Evolutionary conservation across 2,329 filamentous ascomycete genomes (phyloP).

Genomic region (Furcasterigmium furcatum): DNA sequence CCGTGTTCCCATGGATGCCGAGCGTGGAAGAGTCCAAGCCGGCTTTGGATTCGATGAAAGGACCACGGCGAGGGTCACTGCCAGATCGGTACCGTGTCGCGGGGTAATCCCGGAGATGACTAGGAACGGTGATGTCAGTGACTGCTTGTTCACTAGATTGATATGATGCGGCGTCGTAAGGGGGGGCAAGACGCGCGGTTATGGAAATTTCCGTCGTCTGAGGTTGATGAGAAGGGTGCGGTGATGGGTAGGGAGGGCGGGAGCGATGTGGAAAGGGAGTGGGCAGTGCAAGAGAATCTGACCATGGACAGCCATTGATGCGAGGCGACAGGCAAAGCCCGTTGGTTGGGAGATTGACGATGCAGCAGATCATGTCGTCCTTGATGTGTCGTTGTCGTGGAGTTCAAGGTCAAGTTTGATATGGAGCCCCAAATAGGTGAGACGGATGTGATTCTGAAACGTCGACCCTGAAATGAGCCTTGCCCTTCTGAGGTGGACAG

Average conservation of each 20-base stretch:
- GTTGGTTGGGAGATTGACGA: not conserved
- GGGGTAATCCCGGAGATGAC: not conserved
- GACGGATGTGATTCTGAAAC: not conserved
- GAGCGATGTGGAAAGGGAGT: constrained; percentile 2
- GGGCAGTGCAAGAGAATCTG: too few species aligned
- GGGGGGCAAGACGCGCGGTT: constrained; percentile 3
- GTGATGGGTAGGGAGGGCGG: constrained; percentile 3
- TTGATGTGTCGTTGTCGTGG: not conserved
- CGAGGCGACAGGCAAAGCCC: too few species aligned
- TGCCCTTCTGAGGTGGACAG: too few species aligned
- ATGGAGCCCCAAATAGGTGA: not conserved
- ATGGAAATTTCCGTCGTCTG: constrained; percentile 3
- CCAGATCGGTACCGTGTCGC: too few species aligned
- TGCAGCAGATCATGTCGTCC: not conserved
- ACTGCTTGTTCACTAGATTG: not conserved
- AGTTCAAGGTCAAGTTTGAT: not conserved
- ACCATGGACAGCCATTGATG: too few species aligned
- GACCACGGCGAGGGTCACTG: too few species aligned
- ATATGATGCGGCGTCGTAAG: not conserved
- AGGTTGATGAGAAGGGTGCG: constrained; percentile 1
- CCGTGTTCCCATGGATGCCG: too few species aligned
- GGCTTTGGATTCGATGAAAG: too few species aligned
- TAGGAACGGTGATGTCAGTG: not conserved
- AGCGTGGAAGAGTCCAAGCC: too few species aligned
- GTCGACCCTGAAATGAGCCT: not conserved